Evolutionary conservation across 257 asterid genomes (phyloP), one percentile per base, ranked within the genome.

Genomic region (Anisodus acutangulus): DNA sequence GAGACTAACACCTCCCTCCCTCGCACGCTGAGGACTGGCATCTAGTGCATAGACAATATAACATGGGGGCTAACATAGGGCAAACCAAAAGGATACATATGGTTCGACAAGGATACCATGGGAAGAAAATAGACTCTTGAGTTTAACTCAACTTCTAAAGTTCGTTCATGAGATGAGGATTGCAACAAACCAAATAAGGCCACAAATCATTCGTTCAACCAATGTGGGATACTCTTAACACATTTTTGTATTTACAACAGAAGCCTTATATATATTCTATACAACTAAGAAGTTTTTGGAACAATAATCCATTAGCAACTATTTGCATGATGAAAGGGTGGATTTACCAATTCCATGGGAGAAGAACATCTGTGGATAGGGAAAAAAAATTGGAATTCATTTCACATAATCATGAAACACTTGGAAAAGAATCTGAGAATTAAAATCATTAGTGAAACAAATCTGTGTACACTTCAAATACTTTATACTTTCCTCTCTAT

Each of bases 391-490:
- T 59, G 31, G 17, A 59, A 59, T 59, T 59, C 66, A 59, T 59
- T 0, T 78, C 49, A 53, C 49, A 7, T 26, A 26, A 68, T 64
- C 43, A 60, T 6, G 58, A 64, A 83, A 66, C 39, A 64, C 49
- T 78, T 83, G 66, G 54, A 63, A 79, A 78, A 88, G 85, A 79
- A 85, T 82, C 60, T 49, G 53, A 86, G 80, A 82, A 83, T 76
- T 71, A 76, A 76, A 87, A 85, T 84, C 85, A 69, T 53, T 72
- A 84, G 82, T 84, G 35, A 87, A 86, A 80, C 64, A 69, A 88
- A 76, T 81, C 83, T 84, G 64, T 81, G 80, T 82, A 22, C 58
- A 53, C 71, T 85, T 62, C 12, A 72, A 53, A 66, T 22, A 55
- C 53, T 74, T 47, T 53, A 15, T 53, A 31, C 37, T 35, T 19